Base-by-base conservation (phyloP, 129 eudicot genomes). In the Chrysanthemum lavandulifolium region DNA sequence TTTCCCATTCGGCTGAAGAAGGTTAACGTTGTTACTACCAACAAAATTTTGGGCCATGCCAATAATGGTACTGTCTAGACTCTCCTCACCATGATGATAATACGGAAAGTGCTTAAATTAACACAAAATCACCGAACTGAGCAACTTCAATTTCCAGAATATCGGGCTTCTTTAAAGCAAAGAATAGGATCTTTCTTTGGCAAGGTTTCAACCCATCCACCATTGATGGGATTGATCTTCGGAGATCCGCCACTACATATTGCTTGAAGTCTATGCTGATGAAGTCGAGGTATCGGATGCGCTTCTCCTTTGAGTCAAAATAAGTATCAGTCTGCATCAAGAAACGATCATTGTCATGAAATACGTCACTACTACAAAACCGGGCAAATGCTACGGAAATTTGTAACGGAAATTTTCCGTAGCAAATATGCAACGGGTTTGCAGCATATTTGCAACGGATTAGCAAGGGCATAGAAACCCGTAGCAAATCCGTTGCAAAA, bases 21-120 rank as follows among this genome's bases (percentile, higher is more conserved):
- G 86, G 74, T 89, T 61, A 3, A 89, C 76, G 62, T 89, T 89
- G 74, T 89, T 89, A 62, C 87, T 79, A 15, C 96, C 96, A 0
- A 89, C 84, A 75, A 54, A 89, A 65, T 89, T 76, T 68, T 89
- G 96, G 23, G 91, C 96, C 96, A 89, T 84, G 71, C 96, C 92
- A 74, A 89, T 71, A 4, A 89, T 86, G n/a, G 91, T 86, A 29
- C 81, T 57, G 5, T 83, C 84, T 76, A 89, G 86, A 72, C 86
- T 84, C 60, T 66, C 76, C 73, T 89, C 92, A 45, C 92, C 96
- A 61, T 86, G 92, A 77, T 80, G 90, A 70, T 86, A 86, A 60
- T 85, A 86, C 0, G 90, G 84, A 23, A 23, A 23, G 53, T 86
- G 83, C 74, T 80, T 88, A 47, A 88, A n/a, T n/a, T n/a, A n/a